Base-by-base conservation (phyloP, 306 rosid species). In the Coriaria nepalensis region DNA sequence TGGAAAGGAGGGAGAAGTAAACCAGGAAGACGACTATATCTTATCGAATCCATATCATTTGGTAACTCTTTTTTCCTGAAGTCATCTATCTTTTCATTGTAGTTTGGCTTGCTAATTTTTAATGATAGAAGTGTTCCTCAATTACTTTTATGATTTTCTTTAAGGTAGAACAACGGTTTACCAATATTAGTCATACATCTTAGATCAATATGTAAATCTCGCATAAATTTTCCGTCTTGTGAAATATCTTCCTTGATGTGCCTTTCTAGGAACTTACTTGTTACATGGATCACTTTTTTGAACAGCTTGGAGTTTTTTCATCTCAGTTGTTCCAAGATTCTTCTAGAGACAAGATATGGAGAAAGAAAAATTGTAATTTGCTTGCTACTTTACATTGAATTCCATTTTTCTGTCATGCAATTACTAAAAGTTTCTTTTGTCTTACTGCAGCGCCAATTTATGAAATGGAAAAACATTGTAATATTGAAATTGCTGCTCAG, bases 261-360 rank as follows among this genome's bases (percentile, higher is more conserved):
- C 47, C 62, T 50, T 62, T 46, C 42, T 33, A 58, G 39, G 60
- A 44, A 52, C n/a, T n/a, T n/a, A n/a, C n/a, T n/a, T 65, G 32
- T 37, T 67, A 32, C 58, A n/a, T 57, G 20, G 37, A 48, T 55
- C 48, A 51, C 68, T 68, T 71, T 55, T 78, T 60, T 68, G 62
- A 39, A 51, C 82, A 90, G 98, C 98, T 90, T 71, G 96, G 98
- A 73, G 87, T 82, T 69, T 90, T 90, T 83, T 90, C 98, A 60
- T 90, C 98, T 66, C 98, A 85, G 70, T 85, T 90, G 70, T 79
- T 90, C 78, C 98, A 79, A 75, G 98, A 90, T 40, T 81, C 95
- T 68, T 80, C 95, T 0, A 78, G 82, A 40, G 87, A 90, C 58
- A 81, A 76, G 61, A 73, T 73, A 56, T 75, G 94, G 98, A 90